These are phyloP conservation scores for Scedosporium boydii DNA, from an alignment of 2,329 filamentous ascomycete species.

Conservation along the genomic window DNA sequence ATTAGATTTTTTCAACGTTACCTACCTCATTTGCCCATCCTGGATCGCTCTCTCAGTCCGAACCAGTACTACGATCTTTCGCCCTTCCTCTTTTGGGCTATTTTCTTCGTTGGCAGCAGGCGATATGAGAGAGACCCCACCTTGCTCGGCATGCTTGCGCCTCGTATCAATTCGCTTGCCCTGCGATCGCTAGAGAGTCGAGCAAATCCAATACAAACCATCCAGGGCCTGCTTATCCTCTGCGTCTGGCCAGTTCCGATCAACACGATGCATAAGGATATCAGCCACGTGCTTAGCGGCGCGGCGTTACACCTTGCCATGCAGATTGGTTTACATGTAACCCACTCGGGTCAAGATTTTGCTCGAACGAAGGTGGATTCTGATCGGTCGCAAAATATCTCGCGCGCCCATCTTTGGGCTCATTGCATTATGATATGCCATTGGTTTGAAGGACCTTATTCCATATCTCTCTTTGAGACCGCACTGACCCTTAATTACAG, in stretches of 20 bases:
- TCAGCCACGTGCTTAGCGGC: constrained; percentile 26
- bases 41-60: not conserved
- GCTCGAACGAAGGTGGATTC: constrained; percentile 23
- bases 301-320: constrained; percentile 28
- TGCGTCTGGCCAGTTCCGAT: constrained; percentile 29
- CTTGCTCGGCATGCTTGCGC: constrained; percentile 20
- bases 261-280: constrained; percentile 28
- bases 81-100: constrained; percentile 25
- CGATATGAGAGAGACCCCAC: constrained; percentile 24
- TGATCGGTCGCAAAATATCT: not conserved
- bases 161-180: constrained; percentile 23
- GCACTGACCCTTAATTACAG: too few relatives aligned
- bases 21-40: not conserved
- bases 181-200: constrained; percentile 23
- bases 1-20: not conserved
- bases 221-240: constrained; percentile 26
- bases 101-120: constrained; percentile 26
- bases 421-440: not conserved
- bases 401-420: not conserved
- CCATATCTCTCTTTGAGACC: too few relatives aligned
- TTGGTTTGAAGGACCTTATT: too few relatives aligned
- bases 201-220: constrained; percentile 20
- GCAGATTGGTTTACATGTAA: constrained; percentile 28
- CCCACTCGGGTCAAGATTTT: constrained; percentile 28
- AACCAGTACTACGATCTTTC: not conserved